Evolutionary conservation across 2,329 filamentous ascomycete genomes (phyloP), one percentile per base, ranked within the genome.

Genomic region (Dryadomyces quercivorus): DNA sequence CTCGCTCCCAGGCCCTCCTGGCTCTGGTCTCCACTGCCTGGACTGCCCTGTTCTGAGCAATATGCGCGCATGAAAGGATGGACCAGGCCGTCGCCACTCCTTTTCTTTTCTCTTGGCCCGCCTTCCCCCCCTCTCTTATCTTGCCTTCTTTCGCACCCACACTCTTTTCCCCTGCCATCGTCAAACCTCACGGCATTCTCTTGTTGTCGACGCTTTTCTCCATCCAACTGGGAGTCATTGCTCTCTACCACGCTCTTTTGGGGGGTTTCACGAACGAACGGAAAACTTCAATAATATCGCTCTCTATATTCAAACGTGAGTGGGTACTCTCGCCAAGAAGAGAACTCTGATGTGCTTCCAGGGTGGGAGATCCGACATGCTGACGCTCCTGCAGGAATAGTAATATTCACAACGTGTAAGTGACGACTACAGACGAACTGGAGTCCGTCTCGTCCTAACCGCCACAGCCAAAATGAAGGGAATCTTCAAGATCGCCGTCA

Each of bases 241-340:
- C 74, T 77, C 75, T 78, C 75, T 73, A 72, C 63, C 72, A 80
- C 76, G 69, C 74, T 80, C 76, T 61, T 79, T 78, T 75, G 69
- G 69, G 55, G 69, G 55, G 58, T 52, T 49, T 56, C 55, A 53
- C 54, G 57, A 60, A 52, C 55, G 45, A 54, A 26, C n/a, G 34
- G 49, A 22, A 54, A 26, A 54, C 36, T 12, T 42, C 42, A 10
- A 51, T 31, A 12, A 12, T 38, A 26, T 16, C 38, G 3, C 21
- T 4, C 38, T 10, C 21, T 4, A 12, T n/a, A 42, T 26, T 16
- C 36, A 18, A 50, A 50, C 34, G 48, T 50, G 48, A 20, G 48
- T 50, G 48, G 38, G 50, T 51, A 44, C 26, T 31, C 26, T 5
- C 42, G 42, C 18, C 42, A 44, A 18, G 42, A 18, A 16, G 42